Base-by-base conservation (phyloP, 768 basidiomycete genomes). In the Lactifluus pinguis region DNA sequence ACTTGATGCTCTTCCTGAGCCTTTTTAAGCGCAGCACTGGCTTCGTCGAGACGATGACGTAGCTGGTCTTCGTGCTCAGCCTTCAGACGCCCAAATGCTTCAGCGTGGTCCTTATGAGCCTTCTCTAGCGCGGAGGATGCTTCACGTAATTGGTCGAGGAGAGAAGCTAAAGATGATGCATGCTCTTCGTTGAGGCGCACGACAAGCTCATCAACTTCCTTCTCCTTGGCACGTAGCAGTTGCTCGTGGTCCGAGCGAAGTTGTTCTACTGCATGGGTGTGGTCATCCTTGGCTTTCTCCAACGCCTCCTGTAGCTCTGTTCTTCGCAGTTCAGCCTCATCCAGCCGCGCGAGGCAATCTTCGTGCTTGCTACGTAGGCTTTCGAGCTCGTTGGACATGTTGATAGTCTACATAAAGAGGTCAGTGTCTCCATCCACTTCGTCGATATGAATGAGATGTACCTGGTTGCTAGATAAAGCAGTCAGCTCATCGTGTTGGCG, bases 361-460 rank as follows among this genome's bases (percentile, higher is more conserved):
- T 79, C 72, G 67, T 87, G 83, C 67, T 83, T 82, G 55, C 76
- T 73, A 54, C 83, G 85, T 25, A 94, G 76, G 30, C 80, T 83
- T 65, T 90, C 90, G 41, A 95, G 80, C 68, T 92, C 94, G 59
- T 79, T 84, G 9, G 92, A 91, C 85, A 95, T 90, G 69, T 95
- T 95, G 55, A 86, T 70, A 11, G 88, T 79, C 90, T 93, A 60
- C 44, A 21, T 13, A 45, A 13, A 49, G 49, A 48, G 59, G 30
- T 65, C 15, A 55, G 55, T 32, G 58, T 14, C 11, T 49, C 4
- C 57, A 57, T 53, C 21, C 42, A 5, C n/a, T 38, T n/a, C 30
- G 29, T n/a, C 5, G 2, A 49, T 19, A 38, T 19, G 5, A 38
- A 38, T 38, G 38, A 7, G 13, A 70, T 74, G 52, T 67, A 92